Evolutionary conservation across 1,284 basidiomycete species (phyloP).

Genomic region (Melampsora larici-populina): DNA sequence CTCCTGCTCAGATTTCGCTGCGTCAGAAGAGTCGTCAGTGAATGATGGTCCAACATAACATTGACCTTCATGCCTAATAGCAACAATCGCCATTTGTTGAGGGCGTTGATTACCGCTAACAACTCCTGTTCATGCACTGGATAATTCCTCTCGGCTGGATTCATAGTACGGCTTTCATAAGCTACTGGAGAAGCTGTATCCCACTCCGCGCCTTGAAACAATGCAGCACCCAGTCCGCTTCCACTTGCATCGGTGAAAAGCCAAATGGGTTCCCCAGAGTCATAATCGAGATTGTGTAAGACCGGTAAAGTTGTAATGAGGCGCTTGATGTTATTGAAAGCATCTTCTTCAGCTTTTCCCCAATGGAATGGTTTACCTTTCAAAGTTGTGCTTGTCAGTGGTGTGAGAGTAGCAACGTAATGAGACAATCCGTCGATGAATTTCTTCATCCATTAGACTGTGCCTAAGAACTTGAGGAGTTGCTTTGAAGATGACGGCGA

Average conservation of each 20-base stretch:
- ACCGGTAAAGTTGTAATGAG: background rate
- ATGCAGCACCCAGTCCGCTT: too few relatives aligned
- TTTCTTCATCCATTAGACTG: too few relatives aligned
- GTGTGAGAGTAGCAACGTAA: too few relatives aligned
- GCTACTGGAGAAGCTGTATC: background rate
- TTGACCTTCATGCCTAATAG: too few relatives aligned
- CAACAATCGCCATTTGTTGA: background rate
- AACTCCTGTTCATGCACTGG: constrained; percentile 8
- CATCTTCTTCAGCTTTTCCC: background rate
- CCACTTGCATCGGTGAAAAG: too few relatives aligned
- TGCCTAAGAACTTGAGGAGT: background rate
- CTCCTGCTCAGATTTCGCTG: background rate
- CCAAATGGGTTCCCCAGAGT: too few relatives aligned
- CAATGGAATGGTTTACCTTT: background rate
- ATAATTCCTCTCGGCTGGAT: background rate
- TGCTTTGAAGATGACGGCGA: too few relatives aligned
- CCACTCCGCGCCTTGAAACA: background rate
- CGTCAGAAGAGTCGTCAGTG: background rate
- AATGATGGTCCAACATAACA: too few relatives aligned
- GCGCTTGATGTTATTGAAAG: constrained; percentile 52
- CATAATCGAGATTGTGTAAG: background rate
- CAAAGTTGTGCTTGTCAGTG: too few relatives aligned
- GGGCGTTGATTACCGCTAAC: background rate
- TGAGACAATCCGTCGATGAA: too few relatives aligned
- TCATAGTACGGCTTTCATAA: background rate